Conservation (phyloP, 1,284 basidiomycete genomes). For the Rugosomyces carneus region DNA sequence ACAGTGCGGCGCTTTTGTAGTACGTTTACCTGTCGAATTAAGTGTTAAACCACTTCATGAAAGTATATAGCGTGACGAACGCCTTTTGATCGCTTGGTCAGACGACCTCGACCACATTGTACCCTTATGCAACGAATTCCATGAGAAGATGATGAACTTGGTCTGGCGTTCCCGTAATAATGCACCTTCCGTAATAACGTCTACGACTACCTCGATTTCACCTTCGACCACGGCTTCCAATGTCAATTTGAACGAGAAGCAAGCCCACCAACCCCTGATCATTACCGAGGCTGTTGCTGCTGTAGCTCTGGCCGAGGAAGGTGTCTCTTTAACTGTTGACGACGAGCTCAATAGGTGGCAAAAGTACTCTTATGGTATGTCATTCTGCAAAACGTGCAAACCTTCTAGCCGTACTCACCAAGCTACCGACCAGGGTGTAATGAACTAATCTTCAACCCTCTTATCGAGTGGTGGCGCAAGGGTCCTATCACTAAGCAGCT, state of each 20-base stretch:
- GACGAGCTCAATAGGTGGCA: slow-evolving; percentile 84
- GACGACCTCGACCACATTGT: slow-evolving; percentile 70
- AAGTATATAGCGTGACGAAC: slow-evolving; percentile 57
- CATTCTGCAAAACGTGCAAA: slow-evolving; percentile 45
- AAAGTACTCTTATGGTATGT: slow-evolving; percentile 57
- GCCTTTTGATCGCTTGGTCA: slow-evolving; percentile 71
- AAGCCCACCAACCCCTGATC: slow-evolving; percentile 16
- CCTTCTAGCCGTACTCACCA: neutral
- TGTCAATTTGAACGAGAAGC: slow-evolving; percentile 44
- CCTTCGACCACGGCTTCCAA: slow-evolving; percentile 44
- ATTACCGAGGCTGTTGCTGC: slow-evolving; percentile 24
- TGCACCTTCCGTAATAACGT: slow-evolving; percentile 32
- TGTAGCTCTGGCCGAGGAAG: slow-evolving; percentile 44
- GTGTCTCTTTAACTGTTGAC: slow-evolving; percentile 73
- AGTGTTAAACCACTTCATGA: slow-evolving; percentile 3
- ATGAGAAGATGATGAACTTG: slow-evolving; percentile 74
- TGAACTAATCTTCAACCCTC: slow-evolving; percentile 75
- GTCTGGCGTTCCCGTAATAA: slow-evolving; percentile 61
- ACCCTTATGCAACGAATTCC: slow-evolving; percentile 58
- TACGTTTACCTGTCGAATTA: slow-evolving; percentile 26
- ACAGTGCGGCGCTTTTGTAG: slow-evolving; percentile 80
- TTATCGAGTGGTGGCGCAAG: slow-evolving; percentile 63
- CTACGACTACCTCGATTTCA: slow-evolving; percentile 29
- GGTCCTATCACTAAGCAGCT: slow-evolving; percentile 77
- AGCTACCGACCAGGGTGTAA: slow-evolving; percentile 38